Conservation (phyloP, 2,329 filamentous ascomycete species). For the Pseudocercospora crystallina region DNA sequence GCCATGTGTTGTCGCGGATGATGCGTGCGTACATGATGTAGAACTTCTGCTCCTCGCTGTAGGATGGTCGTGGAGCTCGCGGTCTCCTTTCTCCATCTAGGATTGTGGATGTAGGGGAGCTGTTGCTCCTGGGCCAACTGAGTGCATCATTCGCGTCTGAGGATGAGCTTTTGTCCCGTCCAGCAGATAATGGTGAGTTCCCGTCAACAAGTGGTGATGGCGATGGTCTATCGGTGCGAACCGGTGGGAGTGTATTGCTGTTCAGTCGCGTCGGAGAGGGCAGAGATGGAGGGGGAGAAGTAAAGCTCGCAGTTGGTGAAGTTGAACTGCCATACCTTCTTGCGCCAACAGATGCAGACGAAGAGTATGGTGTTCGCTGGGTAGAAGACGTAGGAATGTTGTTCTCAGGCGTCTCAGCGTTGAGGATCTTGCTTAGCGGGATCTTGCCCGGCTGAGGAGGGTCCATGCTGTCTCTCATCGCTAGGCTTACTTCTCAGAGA, state of each 20-base stretch:
- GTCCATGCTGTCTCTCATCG: neutral
- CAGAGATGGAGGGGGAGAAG: neutral
- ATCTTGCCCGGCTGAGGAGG: slow-evolving; percentile 9
- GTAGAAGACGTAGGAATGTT: no score
- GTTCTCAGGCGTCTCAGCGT: neutral
- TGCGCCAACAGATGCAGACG: neutral
- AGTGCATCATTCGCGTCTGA: neutral
- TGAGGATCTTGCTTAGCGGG: slow-evolving; percentile 14
- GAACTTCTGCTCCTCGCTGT: slow-evolving; percentile 38
- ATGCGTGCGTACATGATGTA: slow-evolving; percentile 34
- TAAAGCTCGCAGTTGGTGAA: neutral
- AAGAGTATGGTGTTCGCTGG: no score
- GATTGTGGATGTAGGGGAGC: no score
- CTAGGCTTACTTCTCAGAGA: neutral
- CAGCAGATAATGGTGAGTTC: neutral
- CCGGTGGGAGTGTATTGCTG: no score
- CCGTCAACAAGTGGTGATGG: neutral
- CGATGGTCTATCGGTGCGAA: no score
- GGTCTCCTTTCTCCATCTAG: slow-evolving; percentile 16
- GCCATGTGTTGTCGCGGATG: slow-evolving; percentile 31
- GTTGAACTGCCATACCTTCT: slow-evolving; percentile 7
- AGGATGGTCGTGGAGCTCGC: slow-evolving; percentile 30
- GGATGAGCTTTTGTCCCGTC: neutral
- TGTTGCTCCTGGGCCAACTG: no score
- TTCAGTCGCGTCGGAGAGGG: neutral